These are phyloP conservation scores for Myriosclerotinia scirpicola DNA, from an alignment of 2,329 filamentous ascomycete species.

Conservation along the genomic window DNA sequence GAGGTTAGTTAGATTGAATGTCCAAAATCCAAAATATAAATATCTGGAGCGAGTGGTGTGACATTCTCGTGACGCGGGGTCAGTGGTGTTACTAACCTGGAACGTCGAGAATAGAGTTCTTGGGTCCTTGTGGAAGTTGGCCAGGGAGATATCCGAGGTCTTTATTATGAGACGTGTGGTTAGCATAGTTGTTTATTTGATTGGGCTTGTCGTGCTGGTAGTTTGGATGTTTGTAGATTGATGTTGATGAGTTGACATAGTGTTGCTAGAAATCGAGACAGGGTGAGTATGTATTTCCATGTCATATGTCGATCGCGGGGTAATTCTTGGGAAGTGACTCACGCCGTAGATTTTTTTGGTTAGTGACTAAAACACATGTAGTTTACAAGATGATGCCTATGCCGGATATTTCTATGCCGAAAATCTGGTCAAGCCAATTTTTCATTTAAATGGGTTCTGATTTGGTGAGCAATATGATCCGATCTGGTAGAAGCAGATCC, in stretches of 20 bases:
- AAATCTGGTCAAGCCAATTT: background rate
- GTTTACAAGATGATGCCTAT: background rate
- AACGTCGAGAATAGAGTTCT: conserved; percentile 40
- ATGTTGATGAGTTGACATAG: background rate
- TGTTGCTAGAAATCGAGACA: background rate
- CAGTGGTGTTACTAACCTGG: conserved; percentile 26
- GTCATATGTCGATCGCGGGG: background rate
- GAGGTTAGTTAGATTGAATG: background rate
- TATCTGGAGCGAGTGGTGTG: no score
- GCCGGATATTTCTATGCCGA: background rate
- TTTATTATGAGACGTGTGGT: background rate
- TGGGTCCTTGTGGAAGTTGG: conserved; percentile 33
- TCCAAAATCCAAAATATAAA: no score
- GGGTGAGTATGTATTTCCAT: background rate
- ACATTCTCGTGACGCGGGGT: background rate
- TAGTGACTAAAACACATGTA: background rate
- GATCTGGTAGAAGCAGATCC: background rate
- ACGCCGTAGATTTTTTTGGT: background rate
- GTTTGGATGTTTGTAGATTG: background rate
- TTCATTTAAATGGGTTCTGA: background rate
- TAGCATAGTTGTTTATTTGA: background rate
- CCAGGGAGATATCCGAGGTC: conserved; percentile 37
- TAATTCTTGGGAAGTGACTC: background rate
- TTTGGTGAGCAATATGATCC: background rate
- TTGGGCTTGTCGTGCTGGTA: no score